Base-by-base conservation (phyloP, 257 asterid species). In the Petunia axillaris region DNA sequence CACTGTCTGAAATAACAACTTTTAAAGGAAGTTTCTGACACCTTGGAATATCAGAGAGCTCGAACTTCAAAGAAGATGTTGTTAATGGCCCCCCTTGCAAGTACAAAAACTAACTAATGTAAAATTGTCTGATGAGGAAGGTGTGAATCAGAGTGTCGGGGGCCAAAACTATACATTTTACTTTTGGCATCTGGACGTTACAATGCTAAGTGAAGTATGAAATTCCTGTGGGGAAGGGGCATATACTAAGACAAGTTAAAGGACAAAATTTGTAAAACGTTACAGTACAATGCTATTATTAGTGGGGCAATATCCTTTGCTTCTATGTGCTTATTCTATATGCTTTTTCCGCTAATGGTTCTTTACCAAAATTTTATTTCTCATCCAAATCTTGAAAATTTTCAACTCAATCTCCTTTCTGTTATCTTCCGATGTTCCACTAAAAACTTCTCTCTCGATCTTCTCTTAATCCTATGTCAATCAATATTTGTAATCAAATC, bases 191-290 rank as follows among this genome's bases (percentile, higher is more conserved):
- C 6, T 71, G 16, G 36, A 10, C 43, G 48, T 25, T 71, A 0
- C 55, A 71, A 48, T 71, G 43, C 46, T 25, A 70, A 71, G 14
- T 52, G 55, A 52, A 52, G 4, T 35, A 5, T 46, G 44, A 48
- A 71, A 71, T 71, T 48, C 44, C 35, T 48, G 60, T 71, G 77
- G 60, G 77, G 60, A 48, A 9, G 46, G 52, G 5, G 40, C 58
- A 68, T 68, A 16, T 68, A 68, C 76, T 68, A 1, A 16, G 58
- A 68, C 44, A n/a, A 8, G 5, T 68, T 4, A 68, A 44, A 8
- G 10, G 41, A 70, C 10, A 70, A 7, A 2, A 70, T 25, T 25
- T 25, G 41, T 2, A 4, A 67, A 67, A 64, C 15, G 25, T 8
- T 25, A 7, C 16, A 44, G 8, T 9, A 8, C 44, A 46, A 44